These are phyloP conservation scores for Fraxinus cuspidata DNA, from an alignment of 257 asterid genomes.

Conservation along the genomic window DNA sequence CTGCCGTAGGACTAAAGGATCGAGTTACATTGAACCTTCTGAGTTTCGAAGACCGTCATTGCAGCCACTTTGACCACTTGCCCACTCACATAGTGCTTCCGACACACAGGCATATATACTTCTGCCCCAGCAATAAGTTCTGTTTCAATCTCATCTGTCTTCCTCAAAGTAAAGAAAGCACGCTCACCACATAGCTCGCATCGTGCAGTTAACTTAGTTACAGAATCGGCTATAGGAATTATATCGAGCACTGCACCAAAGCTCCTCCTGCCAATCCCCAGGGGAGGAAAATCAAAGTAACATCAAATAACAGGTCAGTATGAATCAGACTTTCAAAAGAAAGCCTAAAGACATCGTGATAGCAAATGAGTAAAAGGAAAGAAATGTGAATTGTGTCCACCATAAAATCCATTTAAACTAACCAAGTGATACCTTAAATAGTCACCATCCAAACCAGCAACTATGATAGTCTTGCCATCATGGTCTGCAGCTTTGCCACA, in stretches of 20 bases:
- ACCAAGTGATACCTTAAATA: slow-evolving; percentile 60
- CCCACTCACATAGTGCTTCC: slow-evolving; percentile 85
- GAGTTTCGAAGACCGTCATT: slow-evolving; percentile 58
- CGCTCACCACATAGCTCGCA: slow-evolving; percentile 80
- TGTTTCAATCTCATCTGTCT: slow-evolving; percentile 72
- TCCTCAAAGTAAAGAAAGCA: slow-evolving; percentile 82
- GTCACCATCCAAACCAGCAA: slow-evolving; percentile 98
- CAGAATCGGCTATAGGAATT: slow-evolving; percentile 83
- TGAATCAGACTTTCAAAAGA: background rate
- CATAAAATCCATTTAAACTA: background rate
- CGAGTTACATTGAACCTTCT: slow-evolving; percentile 38
- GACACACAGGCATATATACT: slow-evolving; percentile 92
- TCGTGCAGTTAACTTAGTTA: slow-evolving; percentile 73
- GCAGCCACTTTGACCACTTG: slow-evolving; percentile 80
- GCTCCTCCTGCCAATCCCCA: slow-evolving; percentile 60
- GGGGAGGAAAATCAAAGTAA: background rate
- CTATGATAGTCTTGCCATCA: slow-evolving; percentile 81
- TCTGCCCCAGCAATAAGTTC: slow-evolving; percentile 89
- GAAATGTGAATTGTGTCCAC: background rate
- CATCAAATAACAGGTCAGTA: background rate
- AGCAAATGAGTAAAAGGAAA: background rate
- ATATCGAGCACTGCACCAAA: slow-evolving; percentile 85
- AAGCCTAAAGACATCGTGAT: background rate
- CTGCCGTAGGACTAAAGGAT: slow-evolving; percentile 20
- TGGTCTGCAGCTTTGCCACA: slow-evolving; percentile 88